phyloP scores from a whole-genome alignment of 306 rosid species.

The Styphnolobium japonicum region DNA sequence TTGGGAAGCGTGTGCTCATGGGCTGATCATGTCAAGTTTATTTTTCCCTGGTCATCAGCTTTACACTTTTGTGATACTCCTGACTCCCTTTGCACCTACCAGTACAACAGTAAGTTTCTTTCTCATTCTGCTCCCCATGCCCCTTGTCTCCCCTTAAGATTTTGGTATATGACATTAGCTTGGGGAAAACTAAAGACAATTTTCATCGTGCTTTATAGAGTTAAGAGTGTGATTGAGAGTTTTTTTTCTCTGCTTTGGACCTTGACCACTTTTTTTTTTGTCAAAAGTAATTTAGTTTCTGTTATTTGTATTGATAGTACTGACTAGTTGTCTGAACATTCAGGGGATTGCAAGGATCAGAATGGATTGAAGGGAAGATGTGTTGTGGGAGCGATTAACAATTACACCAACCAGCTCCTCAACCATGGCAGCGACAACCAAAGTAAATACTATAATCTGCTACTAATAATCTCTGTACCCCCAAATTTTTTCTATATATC shows the following conservation, averaged over 20 bases:
- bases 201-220: background rate
- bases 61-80: conserved; percentile 78
- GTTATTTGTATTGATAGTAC: background rate
- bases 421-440: conserved; percentile 23
- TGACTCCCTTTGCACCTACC: conserved; percentile 56
- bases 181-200: background rate
- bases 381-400: conserved; percentile 68
- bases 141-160: background rate
- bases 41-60: conserved; percentile 65
- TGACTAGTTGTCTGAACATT: conserved; percentile 1
- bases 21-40: conserved; percentile 74
- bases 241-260: background rate
- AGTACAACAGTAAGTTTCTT: conserved; percentile 49
- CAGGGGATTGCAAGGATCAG: conserved; percentile 87
- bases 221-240: background rate
- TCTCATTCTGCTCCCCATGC: background rate
- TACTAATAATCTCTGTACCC: no score
- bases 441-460: no score
- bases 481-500: background rate
- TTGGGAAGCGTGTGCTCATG: conserved; percentile 64
- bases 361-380: conserved; percentile 57
- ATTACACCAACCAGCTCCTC: conserved; percentile 74
- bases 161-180: background rate
- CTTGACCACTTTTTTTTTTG: background rate
- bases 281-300: background rate